Conservation (phyloP, 1,284 basidiomycete species). For the Hymenochaete sp. region DNA sequence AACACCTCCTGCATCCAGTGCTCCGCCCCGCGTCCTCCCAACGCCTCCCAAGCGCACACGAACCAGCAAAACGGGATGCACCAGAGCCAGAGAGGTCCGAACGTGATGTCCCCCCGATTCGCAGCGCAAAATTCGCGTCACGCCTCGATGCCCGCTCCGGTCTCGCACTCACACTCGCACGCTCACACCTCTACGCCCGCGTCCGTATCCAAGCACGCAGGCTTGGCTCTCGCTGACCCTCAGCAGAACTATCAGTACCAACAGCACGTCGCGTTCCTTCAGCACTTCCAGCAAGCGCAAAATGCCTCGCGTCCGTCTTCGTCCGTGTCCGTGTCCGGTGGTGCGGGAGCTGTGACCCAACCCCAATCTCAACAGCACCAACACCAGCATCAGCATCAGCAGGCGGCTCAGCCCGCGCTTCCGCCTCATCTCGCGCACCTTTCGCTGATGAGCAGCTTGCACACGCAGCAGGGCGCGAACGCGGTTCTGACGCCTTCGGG, state of each 20-base stretch:
- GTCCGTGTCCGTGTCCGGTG: too few relatives aligned
- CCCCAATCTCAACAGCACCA: conserved; percentile 15
- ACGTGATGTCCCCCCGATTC: not conserved
- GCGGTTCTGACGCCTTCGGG: conserved; percentile 73
- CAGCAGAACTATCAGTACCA: conserved; percentile 17
- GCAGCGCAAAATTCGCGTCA: conserved; percentile 1
- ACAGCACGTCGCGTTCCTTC: not conserved
- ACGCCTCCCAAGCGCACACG: conserved; percentile 19
- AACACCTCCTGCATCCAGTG: conserved; percentile 68
- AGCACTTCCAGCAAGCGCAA: not conserved
- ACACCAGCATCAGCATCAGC: conserved; percentile 15
- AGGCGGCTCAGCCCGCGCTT: conserved; percentile 8
- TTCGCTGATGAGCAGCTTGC: conserved; percentile 13
- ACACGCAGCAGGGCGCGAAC: conserved; percentile 34
- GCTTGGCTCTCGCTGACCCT: conserved; percentile 6
- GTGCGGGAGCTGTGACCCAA: conserved; percentile 13
- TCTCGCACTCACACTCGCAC: conserved; percentile 5
- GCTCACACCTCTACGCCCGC: too few relatives aligned
- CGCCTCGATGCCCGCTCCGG: conserved; percentile 7
- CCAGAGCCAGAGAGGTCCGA: not conserved
- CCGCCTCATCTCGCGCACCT: conserved; percentile 15
- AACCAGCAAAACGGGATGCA: not conserved
- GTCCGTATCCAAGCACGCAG: too few relatives aligned
- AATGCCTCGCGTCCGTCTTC: too few relatives aligned
- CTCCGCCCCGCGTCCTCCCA: conserved; percentile 46